Evolutionary conservation across 2,329 filamentous ascomycete species (phyloP).

Genomic region (Pyricularia sp.): DNA sequence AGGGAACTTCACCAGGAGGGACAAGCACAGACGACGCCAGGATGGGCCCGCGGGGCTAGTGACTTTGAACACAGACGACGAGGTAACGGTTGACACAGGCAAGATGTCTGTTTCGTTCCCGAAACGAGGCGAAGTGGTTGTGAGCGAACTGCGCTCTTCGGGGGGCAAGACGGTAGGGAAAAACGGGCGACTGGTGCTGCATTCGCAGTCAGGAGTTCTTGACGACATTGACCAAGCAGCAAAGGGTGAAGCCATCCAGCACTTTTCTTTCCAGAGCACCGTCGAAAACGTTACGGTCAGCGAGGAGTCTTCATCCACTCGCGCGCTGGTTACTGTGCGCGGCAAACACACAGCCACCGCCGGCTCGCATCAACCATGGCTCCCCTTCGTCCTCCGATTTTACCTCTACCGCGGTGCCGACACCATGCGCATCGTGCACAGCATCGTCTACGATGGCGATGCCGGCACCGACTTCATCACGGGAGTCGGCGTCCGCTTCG

Average conservation of each 20-base stretch:
- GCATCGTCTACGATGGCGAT: slow-evolving; percentile 44
- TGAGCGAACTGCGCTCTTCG: slow-evolving; percentile 28
- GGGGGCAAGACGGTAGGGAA: slow-evolving; percentile 31
- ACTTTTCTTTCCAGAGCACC: slow-evolving; percentile 36
- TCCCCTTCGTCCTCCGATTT: slow-evolving; percentile 45
- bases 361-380: slow-evolving; percentile 29
- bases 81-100: slow-evolving; percentile 34
- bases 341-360: slow-evolving; percentile 26
- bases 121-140: slow-evolving; percentile 28
- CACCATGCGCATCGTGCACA: slow-evolving; percentile 44
- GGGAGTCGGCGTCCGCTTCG: slow-evolving; percentile 44
- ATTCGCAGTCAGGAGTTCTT: slow-evolving; percentile 37
- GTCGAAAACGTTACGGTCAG: slow-evolving; percentile 41
- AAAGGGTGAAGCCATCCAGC: slow-evolving; percentile 25
- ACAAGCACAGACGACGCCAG: slow-evolving; percentile 20
- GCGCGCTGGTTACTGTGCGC: slow-evolving; percentile 3
- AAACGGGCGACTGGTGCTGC: slow-evolving; percentile 41
- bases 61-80: slow-evolving; percentile 18
- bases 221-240: slow-evolving; percentile 20
- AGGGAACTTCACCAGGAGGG: background rate
- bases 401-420: slow-evolving; percentile 50
- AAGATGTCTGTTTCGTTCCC: slow-evolving; percentile 31
- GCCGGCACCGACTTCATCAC: slow-evolving; percentile 39
- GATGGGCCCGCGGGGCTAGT: slow-evolving; percentile 33
- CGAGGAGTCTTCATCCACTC: slow-evolving; percentile 18